Evolutionary conservation across 106 monocot species (phyloP).

Genomic region (Amphibolis antarctica): DNA sequence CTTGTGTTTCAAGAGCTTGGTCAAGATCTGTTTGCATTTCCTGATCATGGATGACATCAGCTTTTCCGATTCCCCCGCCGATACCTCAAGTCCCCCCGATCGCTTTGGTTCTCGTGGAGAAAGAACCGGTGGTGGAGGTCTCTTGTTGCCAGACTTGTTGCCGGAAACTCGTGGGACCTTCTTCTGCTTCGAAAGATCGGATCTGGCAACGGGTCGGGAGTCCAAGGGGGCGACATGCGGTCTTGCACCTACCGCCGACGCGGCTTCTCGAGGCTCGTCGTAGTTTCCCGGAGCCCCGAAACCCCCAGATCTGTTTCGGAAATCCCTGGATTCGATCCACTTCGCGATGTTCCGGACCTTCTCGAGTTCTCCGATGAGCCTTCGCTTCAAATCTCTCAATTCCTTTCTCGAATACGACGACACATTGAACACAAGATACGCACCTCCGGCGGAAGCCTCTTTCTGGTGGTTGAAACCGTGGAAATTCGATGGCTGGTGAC

Average conservation of each 20-base stretch:
- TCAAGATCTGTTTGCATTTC: constrained; percentile 51
- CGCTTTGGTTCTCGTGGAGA: constrained; percentile 9
- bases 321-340: constrained; percentile 37
- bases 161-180: background rate
- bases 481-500: constrained; percentile 3
- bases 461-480: background rate
- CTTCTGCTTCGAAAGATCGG: constrained; percentile 8
- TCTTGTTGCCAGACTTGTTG: constrained; percentile 1
- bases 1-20: constrained; percentile 59
- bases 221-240: background rate
- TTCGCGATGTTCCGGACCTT: constrained; percentile 29
- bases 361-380: constrained; percentile 46
- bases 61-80: constrained; percentile 19
- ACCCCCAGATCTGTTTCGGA: constrained; percentile 18
- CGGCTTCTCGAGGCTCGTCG: constrained; percentile 17
- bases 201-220: background rate
- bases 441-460: background rate
- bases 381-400: constrained; percentile 36
- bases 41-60: constrained; percentile 36
- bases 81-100: background rate
- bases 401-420: constrained; percentile 20
- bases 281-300: constrained; percentile 9
- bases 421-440: constrained; percentile 28
- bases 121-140: background rate
- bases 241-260: constrained; percentile 3